Conservation (phyloP, 495 filamentous ascomycete species). For the Xylaria longipes region DNA sequence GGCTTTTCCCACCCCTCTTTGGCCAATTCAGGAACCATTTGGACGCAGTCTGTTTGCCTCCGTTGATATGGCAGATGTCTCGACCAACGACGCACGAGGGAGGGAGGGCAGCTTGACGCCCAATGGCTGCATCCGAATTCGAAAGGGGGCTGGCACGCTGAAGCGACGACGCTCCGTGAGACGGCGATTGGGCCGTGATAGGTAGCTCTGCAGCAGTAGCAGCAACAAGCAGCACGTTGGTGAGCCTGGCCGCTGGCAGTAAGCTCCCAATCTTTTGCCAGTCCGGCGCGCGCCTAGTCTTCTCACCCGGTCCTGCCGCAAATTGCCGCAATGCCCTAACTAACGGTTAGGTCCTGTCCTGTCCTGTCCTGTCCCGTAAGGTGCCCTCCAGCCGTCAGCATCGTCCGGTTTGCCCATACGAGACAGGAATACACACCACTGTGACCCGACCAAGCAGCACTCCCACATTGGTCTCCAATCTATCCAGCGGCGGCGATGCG, state of each 20-base stretch:
- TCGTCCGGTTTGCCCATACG: conserved; percentile 6
- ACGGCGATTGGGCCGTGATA: conserved; percentile 21
- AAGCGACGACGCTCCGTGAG: conserved; percentile 15
- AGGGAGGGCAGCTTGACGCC: conserved; percentile 23
- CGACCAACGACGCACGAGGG: conserved; percentile 15
- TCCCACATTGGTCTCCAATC: conserved; percentile 11
- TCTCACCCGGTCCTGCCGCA: conserved; percentile 12
- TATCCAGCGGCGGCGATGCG: conserved; percentile 41
- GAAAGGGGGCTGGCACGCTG: conserved; percentile 4
- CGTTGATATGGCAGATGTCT: conserved; percentile 5
- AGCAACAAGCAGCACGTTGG: not conserved
- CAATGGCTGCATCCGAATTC: conserved; percentile 23
- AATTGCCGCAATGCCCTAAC: conserved; percentile 20
- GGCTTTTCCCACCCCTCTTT: conserved; percentile 24
- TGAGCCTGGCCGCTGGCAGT: conserved; percentile 6
- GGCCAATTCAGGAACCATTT: conserved; percentile 25
- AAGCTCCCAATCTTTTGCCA: conserved; percentile 13
- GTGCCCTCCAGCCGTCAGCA: conserved; percentile 2
- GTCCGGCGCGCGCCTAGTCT: conserved; percentile 12
- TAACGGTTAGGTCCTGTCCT: too few species aligned
- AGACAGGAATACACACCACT: conserved; percentile 1
- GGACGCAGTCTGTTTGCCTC: conserved; percentile 7
- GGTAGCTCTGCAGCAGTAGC: conserved; percentile 15
- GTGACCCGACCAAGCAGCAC: conserved; percentile 12
- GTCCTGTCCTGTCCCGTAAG: conserved; percentile 1